These are phyloP conservation scores for Fagopyrum tataricum DNA, from an alignment of 148 eudicot species.

Conservation along the genomic window DNA sequence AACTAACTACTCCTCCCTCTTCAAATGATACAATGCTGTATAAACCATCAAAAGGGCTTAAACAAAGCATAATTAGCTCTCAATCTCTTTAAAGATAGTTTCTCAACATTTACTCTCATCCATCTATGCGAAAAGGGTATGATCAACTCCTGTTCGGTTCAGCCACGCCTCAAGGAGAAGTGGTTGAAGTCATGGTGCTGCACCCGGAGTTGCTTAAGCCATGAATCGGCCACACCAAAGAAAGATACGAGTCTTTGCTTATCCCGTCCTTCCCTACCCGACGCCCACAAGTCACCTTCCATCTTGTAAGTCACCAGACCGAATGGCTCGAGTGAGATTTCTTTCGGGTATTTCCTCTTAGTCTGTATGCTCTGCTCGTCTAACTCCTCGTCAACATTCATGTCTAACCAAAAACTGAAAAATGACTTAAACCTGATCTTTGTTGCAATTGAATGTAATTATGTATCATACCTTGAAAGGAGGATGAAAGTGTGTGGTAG, in stretches of 20 bases:
- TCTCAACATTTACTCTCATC: neutral
- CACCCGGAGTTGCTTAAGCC: constrained; percentile 87
- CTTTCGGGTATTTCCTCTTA: constrained; percentile 57
- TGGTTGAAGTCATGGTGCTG: constrained; percentile 87
- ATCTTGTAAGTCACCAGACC: constrained; percentile 88
- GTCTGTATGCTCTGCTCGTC: constrained; percentile 13
- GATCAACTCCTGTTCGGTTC: neutral
- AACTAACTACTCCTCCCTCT: neutral
- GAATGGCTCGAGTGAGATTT: constrained; percentile 65
- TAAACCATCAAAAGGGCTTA: neutral
- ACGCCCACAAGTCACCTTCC: constrained; percentile 73
- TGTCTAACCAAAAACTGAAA: constrained; percentile 30
- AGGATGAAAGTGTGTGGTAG: constrained; percentile 91
- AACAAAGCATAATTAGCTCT: constrained; percentile 1
- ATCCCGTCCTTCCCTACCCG: constrained; percentile 55
- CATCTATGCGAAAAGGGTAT: neutral
- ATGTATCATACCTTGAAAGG: constrained; percentile 67
- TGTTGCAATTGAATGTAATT: neutral
- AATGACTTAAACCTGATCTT: neutral
- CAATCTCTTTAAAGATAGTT: neutral
- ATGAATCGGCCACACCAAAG: constrained; percentile 85
- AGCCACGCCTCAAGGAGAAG: constrained; percentile 54
- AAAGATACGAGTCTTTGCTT: constrained; percentile 59
- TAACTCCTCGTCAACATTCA: constrained; percentile 53
- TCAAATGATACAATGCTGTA: neutral